Base-by-base conservation (phyloP, 225 moss, liverwort and hornwort genomes). In the Anthoceros angustus region DNA sequence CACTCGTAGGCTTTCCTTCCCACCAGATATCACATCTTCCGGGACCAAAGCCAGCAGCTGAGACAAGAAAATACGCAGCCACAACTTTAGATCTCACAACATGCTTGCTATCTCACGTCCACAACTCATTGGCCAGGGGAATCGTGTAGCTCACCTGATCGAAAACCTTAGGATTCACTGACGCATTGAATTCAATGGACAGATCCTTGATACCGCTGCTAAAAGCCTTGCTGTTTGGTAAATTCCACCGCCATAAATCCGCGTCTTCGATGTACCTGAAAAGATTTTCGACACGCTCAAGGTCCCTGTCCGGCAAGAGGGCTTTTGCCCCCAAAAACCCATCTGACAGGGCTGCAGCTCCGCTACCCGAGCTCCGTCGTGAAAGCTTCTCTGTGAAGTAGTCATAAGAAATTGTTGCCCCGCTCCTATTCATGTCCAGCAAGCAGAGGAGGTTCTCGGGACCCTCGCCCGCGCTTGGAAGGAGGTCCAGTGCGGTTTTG, bases 231-330 rank as follows among this genome's bases (percentile, higher is more conserved):
- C 92, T 89, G 42, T 86, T 80, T 67, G 84, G 73, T 67, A 92
- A 83, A 55, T 66, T 75, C 86, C 92, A 86, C 24, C 73, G 80
- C 88, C 88, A 92, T 45, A 92, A 73, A 82, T 92, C 88, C 61
- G 72, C 88, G 71, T 92, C 92, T 73, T 92, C 83, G 64, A 92
- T 77, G 73, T 92, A 89, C 73, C 80, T 83, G 72, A 86, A 86
- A 5, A 89, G 83, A 60, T 72, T 66, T 72, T 79, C 78, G 67
- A 92, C 64, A 21, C 64, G 77, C 63, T 46, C 40, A 20, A 48
- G 6, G 61, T 75, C 67, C 25, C 23, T 62, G 9, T 55, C 40
- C 25, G 62, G 65, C 62, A 75, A 62, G 23, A 80, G 62, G 40
- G 69, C 72, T 62, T 32, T 66, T 72, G 68, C 64, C 55, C 25